Conservation (phyloP, 2,329 filamentous ascomycete species). For the Tolypocladium tundrense region DNA sequence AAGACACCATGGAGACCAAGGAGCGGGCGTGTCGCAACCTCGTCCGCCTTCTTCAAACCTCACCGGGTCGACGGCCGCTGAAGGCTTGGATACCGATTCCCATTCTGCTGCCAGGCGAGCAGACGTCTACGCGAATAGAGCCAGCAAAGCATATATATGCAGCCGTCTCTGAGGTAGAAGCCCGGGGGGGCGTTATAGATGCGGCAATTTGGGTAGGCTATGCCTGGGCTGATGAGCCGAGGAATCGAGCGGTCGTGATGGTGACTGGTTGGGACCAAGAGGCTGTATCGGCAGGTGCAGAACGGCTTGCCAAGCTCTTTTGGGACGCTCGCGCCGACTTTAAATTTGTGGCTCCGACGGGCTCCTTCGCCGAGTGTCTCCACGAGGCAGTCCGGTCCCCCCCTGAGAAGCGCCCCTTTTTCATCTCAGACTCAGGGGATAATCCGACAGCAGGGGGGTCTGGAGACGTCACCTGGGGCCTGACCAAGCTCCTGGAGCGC, state of each 20-base stretch:
- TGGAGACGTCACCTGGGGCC: conserved; percentile 42
- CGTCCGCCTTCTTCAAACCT: conserved; percentile 23
- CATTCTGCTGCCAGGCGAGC: conserved; percentile 41
- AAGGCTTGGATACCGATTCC: conserved; percentile 44
- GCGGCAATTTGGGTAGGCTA: conserved; percentile 47
- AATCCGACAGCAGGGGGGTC: conserved; percentile 45
- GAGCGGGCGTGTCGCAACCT: conserved; percentile 40
- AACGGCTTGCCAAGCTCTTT: conserved; percentile 33
- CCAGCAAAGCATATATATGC: conserved; percentile 40
- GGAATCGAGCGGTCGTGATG: conserved; percentile 38
- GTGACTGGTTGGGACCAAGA: conserved; percentile 39
- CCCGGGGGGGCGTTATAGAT: conserved; percentile 31
- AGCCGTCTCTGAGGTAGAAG: conserved; percentile 32
- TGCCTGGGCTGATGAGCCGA: conserved; percentile 44
- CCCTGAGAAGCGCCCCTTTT: conserved; percentile 32
- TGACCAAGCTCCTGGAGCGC: conserved; percentile 32
- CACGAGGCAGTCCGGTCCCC: conserved; percentile 27
- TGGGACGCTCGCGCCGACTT: conserved; percentile 37
- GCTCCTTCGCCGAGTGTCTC: conserved; percentile 34
- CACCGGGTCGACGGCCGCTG: conserved; percentile 23
- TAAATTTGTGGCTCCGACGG: conserved; percentile 41
- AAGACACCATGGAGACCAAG: conserved; percentile 38
- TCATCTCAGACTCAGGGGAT: conserved; percentile 45
- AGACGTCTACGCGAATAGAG: conserved; percentile 43
- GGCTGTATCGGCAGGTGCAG: conserved; percentile 26